These are phyloP conservation scores for Rhododendron simsii DNA, from an alignment of 148 eudicot species.

Conservation along the genomic window DNA sequence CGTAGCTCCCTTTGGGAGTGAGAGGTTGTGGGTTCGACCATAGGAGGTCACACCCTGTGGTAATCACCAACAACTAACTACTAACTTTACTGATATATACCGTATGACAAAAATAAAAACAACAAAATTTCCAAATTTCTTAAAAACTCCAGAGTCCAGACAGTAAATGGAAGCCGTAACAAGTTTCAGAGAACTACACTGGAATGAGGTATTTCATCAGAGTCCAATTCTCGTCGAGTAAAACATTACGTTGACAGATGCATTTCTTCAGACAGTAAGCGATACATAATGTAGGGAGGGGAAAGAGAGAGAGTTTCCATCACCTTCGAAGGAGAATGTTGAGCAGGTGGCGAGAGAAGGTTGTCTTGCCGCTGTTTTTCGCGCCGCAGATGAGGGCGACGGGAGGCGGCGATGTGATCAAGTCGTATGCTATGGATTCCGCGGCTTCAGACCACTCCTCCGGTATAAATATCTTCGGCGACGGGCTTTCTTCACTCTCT, in stretches of 20 bases:
- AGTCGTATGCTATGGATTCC: constrained; percentile 35
- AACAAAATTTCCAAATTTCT: neutral
- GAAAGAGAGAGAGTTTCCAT: neutral
- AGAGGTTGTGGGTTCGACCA: neutral
- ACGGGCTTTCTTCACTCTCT: constrained; percentile 21
- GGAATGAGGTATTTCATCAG: neutral
- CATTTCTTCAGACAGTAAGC: neutral
- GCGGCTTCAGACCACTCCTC: constrained; percentile 67
- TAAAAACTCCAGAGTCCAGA: neutral
- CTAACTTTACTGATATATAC: no score
- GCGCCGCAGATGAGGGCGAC: constrained; percentile 70
- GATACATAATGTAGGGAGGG: neutral
- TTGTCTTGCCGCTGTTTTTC: constrained; percentile 85
- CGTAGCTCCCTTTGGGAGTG: neutral
- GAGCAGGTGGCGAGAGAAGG: constrained; percentile 85
- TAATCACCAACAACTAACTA: no score
- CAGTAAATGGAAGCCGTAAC: neutral
- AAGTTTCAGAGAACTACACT: neutral
- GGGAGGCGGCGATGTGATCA: constrained; percentile 30
- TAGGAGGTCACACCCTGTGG: no score
- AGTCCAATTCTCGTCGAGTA: neutral
- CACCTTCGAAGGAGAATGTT: constrained; percentile 68
- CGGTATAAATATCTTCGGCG: constrained; percentile 45
- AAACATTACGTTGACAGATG: neutral
- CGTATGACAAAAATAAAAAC: no score